Percentiles rank a stretch among this genome's conserved stretches.
Conservation (phyloP, 2,329 filamentous ascomycete species). For the Colletotrichum sp. region DNA sequence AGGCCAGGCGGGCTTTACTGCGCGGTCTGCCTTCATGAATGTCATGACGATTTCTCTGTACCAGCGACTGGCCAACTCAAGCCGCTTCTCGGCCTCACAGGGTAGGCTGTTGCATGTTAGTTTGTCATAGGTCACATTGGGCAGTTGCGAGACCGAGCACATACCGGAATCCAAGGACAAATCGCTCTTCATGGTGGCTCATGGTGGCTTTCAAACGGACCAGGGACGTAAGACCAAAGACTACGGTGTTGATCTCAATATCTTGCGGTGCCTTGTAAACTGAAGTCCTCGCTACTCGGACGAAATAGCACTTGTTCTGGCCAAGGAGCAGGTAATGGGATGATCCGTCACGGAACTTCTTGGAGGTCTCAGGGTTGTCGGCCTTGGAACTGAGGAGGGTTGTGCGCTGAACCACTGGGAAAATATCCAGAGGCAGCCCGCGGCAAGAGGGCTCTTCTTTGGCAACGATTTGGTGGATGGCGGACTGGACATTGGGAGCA, state of each 20-base stretch:
- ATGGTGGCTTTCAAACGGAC: slow-evolving; percentile 57
- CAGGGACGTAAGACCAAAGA: slow-evolving; percentile 58
- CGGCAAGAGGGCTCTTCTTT: slow-evolving; percentile 44
- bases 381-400: slow-evolving; percentile 44
- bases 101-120: slow-evolving; percentile 7
- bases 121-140: slow-evolving; percentile 21
- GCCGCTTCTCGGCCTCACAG: slow-evolving; percentile 37
- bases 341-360: slow-evolving; percentile 53
- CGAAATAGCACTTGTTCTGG: slow-evolving; percentile 56
- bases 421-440: slow-evolving; percentile 42
- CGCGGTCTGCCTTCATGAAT: slow-evolving; percentile 59
- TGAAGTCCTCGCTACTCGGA: slow-evolving; percentile 53
- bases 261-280: slow-evolving; percentile 47
- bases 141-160: slow-evolving; percentile 25
- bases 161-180: slow-evolving; percentile 60
- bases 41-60: slow-evolving; percentile 60
- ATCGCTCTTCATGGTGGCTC: slow-evolving; percentile 58
- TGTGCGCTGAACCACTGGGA: slow-evolving; percentile 57
- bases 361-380: slow-evolving; percentile 45
- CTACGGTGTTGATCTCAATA: slow-evolving; percentile 53
- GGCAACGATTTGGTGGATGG: slow-evolving; percentile 52
- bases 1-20: slow-evolving; percentile 64
- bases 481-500: slow-evolving; percentile 51
- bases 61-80: slow-evolving; percentile 59
- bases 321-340: slow-evolving; percentile 62